These are phyloP conservation scores for Pleurotus citrinopileatus DNA, from an alignment of 768 basidiomycete species.

Conservation along the genomic window DNA sequence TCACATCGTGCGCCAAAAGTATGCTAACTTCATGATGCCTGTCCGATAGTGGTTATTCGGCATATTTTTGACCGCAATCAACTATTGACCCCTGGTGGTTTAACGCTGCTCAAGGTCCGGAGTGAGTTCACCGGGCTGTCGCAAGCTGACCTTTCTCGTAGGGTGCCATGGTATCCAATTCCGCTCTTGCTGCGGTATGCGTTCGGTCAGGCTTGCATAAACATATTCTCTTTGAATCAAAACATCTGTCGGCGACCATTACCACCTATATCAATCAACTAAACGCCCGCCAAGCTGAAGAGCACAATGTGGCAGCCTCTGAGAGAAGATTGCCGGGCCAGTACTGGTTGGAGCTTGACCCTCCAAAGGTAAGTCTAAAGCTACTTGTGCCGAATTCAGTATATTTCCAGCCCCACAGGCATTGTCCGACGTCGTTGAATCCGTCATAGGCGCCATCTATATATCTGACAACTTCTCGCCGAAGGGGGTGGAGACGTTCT, in stretches of 20 bases:
- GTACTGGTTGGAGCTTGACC: constrained; percentile 75
- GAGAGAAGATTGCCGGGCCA: constrained; percentile 60
- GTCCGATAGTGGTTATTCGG: constrained; percentile 70
- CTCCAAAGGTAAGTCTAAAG: constrained; percentile 61
- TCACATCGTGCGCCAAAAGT: constrained; percentile 7
- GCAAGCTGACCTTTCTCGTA: constrained; percentile 25
- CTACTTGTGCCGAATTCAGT: neutral
- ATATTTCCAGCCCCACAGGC: constrained; percentile 40
- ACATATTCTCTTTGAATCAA: constrained; percentile 57
- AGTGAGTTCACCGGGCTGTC: neutral
- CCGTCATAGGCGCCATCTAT: constrained; percentile 75
- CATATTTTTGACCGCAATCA: constrained; percentile 66
- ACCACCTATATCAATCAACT: constrained; percentile 50
- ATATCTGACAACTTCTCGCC: constrained; percentile 71
- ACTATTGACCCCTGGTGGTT: constrained; percentile 66
- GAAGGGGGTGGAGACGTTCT: constrained; percentile 60
- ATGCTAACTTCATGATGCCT: constrained; percentile 8
- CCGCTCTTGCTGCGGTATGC: constrained; percentile 72
- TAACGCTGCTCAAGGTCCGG: constrained; percentile 74
- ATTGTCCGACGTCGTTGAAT: constrained; percentile 79
- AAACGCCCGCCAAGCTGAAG: constrained; percentile 40
- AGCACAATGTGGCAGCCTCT: constrained; percentile 40
- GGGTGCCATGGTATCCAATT: constrained; percentile 87
- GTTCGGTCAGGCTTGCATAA: constrained; percentile 65
- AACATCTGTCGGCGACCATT: constrained; percentile 47